Base-by-base conservation (phyloP, 108 stramenopile species). In the Bacterosira constricta region DNA sequence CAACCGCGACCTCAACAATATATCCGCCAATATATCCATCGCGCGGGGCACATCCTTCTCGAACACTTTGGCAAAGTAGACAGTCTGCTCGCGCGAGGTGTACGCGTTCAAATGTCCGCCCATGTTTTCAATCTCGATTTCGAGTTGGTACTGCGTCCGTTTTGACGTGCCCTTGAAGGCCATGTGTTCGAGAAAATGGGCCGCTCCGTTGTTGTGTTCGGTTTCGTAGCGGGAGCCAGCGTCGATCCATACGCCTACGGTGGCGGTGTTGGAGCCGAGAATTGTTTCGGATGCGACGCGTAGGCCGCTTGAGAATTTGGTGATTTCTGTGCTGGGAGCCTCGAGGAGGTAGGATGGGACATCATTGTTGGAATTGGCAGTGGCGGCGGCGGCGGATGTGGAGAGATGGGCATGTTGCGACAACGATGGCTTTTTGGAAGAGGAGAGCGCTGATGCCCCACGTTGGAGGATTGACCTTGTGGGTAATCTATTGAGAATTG, bases 101-200 rank as follows among this genome's bases (percentile, higher is more conserved):
- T 99, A 99, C 0, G 99, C 99, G 64, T 96, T 96, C 69, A 99
- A 83, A 79, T 99, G 98, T 29, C 96, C 99, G 12, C 99, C 99
- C 98, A 99, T 99, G 83, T 99, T 97, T 88, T 99, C 99, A 63
- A 99, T 97, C 77, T 97, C 94, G 44, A 96, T 87, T 76, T 99
- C 99, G n/a, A 99, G 84, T 63, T 87, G 78, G 47, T 89, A 90
- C 80, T 98, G 98, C 12, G 95, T 96, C 20, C 99, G 80, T 30
- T 83, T 84, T 20, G 65, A 27, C 26, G 97, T 97, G 63, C 99
- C 99, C 86, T 99, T 99, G 88, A 99, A 99, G 61, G 96, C 96
- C 96, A 99, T 97, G 91, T 99, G 99, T 83, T 99, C 99, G 57
- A 99, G 80, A 78, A 99, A 99, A 82, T 99, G 99, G 7, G 97